Evolutionary conservation across 1,284 basidiomycete species (phyloP).

Genomic region (Sanghuangporus weigelae): DNA sequence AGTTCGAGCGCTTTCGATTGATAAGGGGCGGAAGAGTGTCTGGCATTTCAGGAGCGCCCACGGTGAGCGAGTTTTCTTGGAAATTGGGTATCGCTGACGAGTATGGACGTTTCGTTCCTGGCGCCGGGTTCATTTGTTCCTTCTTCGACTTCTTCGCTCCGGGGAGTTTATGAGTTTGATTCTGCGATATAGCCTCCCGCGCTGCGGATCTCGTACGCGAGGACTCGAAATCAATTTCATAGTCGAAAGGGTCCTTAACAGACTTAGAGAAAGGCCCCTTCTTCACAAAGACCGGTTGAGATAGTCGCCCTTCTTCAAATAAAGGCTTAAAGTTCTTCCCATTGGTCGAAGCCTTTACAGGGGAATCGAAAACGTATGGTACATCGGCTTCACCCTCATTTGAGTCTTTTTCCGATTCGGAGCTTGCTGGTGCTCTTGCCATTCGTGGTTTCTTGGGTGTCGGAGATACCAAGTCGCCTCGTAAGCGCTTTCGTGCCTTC

Average conservation of each 20-base stretch:
- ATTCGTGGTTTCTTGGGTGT: constrained; percentile 66
- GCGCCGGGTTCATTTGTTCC: background rate
- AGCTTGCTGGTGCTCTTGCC: background rate
- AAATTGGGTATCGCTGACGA: background rate
- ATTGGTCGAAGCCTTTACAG: constrained; percentile 52
- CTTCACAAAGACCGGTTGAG: constrained; percentile 22
- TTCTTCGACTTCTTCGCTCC: background rate
- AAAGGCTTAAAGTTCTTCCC: constrained; percentile 58
- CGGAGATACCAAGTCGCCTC: constrained; percentile 75
- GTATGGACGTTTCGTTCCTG: background rate
- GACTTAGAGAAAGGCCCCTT: background rate
- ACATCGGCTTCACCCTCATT: constrained; percentile 30
- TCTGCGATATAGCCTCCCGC: background rate
- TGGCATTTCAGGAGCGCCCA: background rate
- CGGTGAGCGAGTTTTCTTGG: background rate
- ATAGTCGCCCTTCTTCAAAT: constrained; percentile 49
- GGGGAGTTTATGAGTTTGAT: background rate
- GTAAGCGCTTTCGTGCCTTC: constrained; percentile 70
- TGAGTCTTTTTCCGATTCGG: background rate
- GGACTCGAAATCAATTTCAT: background rate
- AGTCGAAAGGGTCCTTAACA: background rate
- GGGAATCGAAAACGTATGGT: constrained; percentile 62
- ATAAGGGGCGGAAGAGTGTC: background rate
- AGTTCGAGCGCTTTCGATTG: constrained; percentile 6
- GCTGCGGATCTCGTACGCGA: background rate